Base-by-base conservation (phyloP, 108 stramenopile species). In the Asterionellopsis glacialis region DNA sequence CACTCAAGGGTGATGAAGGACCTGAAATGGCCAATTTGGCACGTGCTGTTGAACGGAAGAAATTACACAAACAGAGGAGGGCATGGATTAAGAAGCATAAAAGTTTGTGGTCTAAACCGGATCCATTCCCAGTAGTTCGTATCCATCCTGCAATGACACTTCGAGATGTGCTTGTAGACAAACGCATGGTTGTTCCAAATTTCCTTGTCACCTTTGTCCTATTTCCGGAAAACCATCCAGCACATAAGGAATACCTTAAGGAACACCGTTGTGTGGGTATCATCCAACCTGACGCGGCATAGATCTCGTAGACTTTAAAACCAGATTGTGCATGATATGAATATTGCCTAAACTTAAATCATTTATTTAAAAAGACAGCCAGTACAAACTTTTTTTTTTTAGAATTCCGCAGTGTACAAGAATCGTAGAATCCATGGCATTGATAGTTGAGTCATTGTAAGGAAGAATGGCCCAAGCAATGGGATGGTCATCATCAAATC, bases 401-500 rank as follows among this genome's bases (percentile, higher is more conserved):
- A 94, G 52, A 94, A 94, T 44, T 89, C 82, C 24, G 93, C 65
- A 45, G 93, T 94, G 76, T 94, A 94, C 45, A 94, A 60, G 63
- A 90, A 91, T 57, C 93, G 70, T 51, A 94, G 73, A 71, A 94
- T 80, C 59, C 79, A 94, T 18, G 93, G 93, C 93, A 94, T 94
- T 42, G 85, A 84, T 22, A 94, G 67, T 67, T 94, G 93, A 15
- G 93, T 91, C 90, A 89, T 89, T 45, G 65, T 82, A 59, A 94
- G 74, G 68, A 94, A 94, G 76, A 94, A 94, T n/a, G 93, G 93
- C 16, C 93, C 93, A 24, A 94, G 68, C 24, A 94, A 63, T 13
- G 93, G 93, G 54, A 94, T 85, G 15, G 93, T 94, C 93, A 94
- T 94, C 90, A 94, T 91, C 69, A 85, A 69, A 71, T 94, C 93